Percentiles rank a stretch among this genome's conserved stretches.
Evolutionary conservation across 371 early-diverging fungal genomes (phyloP).

Genomic region (Apophysomyces ossiformis): DNA sequence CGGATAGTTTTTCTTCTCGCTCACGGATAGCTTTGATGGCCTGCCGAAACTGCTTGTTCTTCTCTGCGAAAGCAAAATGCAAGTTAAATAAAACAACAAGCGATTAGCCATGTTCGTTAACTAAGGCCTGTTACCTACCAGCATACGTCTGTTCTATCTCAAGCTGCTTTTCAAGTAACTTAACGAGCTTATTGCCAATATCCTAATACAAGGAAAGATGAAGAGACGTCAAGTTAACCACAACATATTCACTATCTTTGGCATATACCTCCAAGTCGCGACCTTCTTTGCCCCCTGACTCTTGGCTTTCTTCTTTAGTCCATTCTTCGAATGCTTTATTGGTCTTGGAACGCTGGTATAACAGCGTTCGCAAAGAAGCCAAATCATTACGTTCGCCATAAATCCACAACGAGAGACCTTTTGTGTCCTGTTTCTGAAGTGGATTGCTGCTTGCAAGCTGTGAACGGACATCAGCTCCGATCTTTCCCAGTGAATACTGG

Average conservation of each 20-base stretch:
- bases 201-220: slow-evolving; percentile 23
- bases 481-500: slow-evolving; percentile 47
- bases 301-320: slow-evolving; percentile 37
- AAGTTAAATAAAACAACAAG: too few species aligned
- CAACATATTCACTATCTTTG: not conserved
- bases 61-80: slow-evolving; percentile 20
- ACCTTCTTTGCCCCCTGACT: slow-evolving; percentile 28
- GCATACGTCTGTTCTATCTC: slow-evolving; percentile 46
- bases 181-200: slow-evolving; percentile 40
- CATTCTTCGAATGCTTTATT: slow-evolving; percentile 38
- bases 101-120: not conserved
- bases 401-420: slow-evolving; percentile 45
- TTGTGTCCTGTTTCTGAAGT: slow-evolving; percentile 48
- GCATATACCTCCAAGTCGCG: slow-evolving; percentile 40
- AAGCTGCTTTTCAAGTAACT: slow-evolving; percentile 36
- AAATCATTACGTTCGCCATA: slow-evolving; percentile 48
- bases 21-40: slow-evolving; percentile 53
- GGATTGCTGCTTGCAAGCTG: slow-evolving; percentile 51
- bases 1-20: slow-evolving; percentile 46
- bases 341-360: slow-evolving; percentile 41
- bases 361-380: slow-evolving; percentile 38
- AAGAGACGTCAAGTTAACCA: not conserved
- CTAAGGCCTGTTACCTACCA: slow-evolving; percentile 21
- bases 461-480: slow-evolving; percentile 44
- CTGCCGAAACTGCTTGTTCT: slow-evolving; percentile 49